Percentiles rank a stretch among this genome's conserved stretches.
Conservation (phyloP, 768 basidiomycete species). For the Boletus rubescentipes region DNA sequence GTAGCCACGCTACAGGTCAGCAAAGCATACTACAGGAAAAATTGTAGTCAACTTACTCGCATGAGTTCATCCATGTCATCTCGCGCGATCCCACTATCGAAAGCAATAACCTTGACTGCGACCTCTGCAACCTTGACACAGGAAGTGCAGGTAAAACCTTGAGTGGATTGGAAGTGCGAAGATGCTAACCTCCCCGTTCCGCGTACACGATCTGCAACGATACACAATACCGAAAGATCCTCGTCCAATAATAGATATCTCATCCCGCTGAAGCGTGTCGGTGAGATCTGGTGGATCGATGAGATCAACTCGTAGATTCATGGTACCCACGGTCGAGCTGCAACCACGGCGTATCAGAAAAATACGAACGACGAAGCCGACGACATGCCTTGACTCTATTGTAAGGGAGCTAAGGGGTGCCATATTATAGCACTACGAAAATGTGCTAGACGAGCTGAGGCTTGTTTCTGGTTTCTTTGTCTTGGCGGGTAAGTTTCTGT, state of each 20-base stretch:
- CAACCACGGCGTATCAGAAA: too few relatives aligned
- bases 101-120: constrained; percentile 1
- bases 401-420: too few relatives aligned
- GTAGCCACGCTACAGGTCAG: neutral
- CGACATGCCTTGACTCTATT: too few relatives aligned
- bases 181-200: neutral
- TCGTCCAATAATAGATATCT: neutral
- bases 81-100: neutral
- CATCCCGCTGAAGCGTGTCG: neutral
- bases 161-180: too few relatives aligned
- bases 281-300: neutral
- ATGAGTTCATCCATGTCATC: neutral
- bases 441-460: too few relatives aligned
- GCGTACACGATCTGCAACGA: neutral
- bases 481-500: too few relatives aligned
- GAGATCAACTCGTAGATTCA: neutral
- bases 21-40: neutral
- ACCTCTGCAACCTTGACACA: constrained; percentile 8
- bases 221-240: neutral
- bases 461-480: too few relatives aligned
- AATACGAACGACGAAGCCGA: too few relatives aligned
- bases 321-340: too few relatives aligned
- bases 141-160: neutral
- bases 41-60: neutral
- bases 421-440: too few relatives aligned